Evolutionary conservation across 192 early-diverging fungal genomes (phyloP).

Genomic region (Backusella parvicylindrica): DNA sequence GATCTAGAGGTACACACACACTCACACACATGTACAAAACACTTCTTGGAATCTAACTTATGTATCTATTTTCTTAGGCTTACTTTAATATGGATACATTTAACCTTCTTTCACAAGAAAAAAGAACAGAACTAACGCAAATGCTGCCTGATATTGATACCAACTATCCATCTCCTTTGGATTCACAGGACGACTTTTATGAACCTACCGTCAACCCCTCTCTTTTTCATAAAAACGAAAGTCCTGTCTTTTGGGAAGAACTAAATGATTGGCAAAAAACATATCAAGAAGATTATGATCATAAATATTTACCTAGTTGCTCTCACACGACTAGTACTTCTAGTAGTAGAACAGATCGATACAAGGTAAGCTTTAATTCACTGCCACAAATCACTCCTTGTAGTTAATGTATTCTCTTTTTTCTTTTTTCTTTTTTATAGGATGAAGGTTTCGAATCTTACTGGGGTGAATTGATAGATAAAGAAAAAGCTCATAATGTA

Average conservation of each 20-base stretch:
- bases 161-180: background rate
- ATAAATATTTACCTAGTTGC: background rate
- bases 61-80: background rate
- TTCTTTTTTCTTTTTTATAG: background rate
- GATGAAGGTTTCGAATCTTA: constrained; percentile 28
- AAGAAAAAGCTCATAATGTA: constrained; percentile 32
- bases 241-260: background rate
- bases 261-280: background rate
- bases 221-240: constrained; percentile 8
- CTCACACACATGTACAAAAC: background rate
- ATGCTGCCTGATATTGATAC: constrained; percentile 12
- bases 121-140: constrained; percentile 1
- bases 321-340: background rate
- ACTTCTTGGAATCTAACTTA: too few species aligned
- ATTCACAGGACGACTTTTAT: background rate
- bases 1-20: constrained; percentile 14
- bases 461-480: constrained; percentile 28
- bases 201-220: background rate
- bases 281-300: background rate
- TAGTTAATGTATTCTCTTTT: background rate
- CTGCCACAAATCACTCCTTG: too few species aligned
- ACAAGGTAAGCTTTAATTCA: background rate
- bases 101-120: constrained; percentile 18
- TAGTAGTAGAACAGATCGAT: constrained; percentile 1
- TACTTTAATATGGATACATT: constrained; percentile 13